Evolutionary conservation across 768 basidiomycete genomes (phyloP), one percentile per base, ranked within the genome.

Genomic region (Candolleomyces eurysporus): DNA sequence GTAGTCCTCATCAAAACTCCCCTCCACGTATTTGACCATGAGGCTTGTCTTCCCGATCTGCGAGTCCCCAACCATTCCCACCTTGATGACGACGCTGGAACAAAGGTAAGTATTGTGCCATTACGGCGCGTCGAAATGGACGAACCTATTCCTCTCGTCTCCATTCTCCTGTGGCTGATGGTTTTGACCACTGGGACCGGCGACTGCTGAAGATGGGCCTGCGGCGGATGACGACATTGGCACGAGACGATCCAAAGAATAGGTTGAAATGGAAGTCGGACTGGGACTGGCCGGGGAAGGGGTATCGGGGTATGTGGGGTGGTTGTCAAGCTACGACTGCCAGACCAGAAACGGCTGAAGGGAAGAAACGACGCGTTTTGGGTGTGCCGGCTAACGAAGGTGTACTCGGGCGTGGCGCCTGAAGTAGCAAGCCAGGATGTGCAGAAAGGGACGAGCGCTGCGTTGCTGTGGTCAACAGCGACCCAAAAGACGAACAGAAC

Each of bases 11-110:
- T 97, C 95, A 75, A 96, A 97, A 77, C 91, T 94, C 57, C 96
- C 96, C 79, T 99, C 96, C 63, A 98, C 96, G 71, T 98, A 98
- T 79, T 98, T 98, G 76, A 98, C 96, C 96, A 98, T 98, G 73
- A 98, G 82, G 77, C 92, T 94, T 65, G 96, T 98, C 84, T 98
- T 98, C 67, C 96, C 96, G 72, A 98, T 98, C 81, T 98, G 96
- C 70, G 94, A 95, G 80, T 99, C 96, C 54, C 97, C 97, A 51
- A 99, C 94, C 96, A 99, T 99, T 60, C 96, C 96, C 55, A 99
- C 96, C 76, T 99, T 98, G 75, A 97, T 92, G 57, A 96, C 94
- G 68, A 97, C 93, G 72, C 92, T 91, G 72, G 8, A 19, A n/a
- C 52, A 48, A 63, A 43, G 48, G 39, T 11, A 43, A n/a, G 8